A percentile compares a stretch with the other conserved stretches of the same genome.
These are phyloP conservation scores for Xanthoconium purpureum DNA, from an alignment of 768 basidiomycete species.

Conservation along the genomic window DNA sequence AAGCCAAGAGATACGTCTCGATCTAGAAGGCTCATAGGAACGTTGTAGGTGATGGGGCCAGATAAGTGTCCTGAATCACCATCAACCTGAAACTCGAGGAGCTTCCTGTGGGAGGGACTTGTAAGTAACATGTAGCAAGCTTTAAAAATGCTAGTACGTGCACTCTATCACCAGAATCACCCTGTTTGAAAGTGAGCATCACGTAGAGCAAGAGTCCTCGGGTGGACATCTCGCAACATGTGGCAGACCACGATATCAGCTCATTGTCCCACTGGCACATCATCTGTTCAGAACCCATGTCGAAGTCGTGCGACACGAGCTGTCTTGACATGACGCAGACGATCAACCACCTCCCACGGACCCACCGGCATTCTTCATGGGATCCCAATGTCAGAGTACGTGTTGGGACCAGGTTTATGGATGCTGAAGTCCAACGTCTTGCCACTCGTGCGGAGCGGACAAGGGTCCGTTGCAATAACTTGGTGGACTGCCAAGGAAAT, in stretches of 20 bases:
- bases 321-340: no score
- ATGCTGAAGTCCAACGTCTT: no score
- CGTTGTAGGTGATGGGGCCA: neutral
- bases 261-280: neutral
- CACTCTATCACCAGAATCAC: neutral
- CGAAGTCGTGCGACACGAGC: neutral
- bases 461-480: neutral
- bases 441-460: no score
- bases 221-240: neutral
- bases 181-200: no score
- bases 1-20: neutral
- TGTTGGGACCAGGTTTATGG: no score
- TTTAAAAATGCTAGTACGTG: neutral
- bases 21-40: neutral
- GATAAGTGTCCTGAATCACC: neutral
- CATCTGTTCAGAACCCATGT: neutral
- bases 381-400: neutral
- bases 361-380: neutral
- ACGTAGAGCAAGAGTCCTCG: neutral
- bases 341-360: neutral
- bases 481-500: neutral
- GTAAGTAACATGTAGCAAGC: no score
- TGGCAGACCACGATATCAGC: neutral
- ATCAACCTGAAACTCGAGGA: neutral
- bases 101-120: neutral